Evolutionary conservation across 139 green algal genomes (phyloP).

Genomic region (Volvox africanus): DNA sequence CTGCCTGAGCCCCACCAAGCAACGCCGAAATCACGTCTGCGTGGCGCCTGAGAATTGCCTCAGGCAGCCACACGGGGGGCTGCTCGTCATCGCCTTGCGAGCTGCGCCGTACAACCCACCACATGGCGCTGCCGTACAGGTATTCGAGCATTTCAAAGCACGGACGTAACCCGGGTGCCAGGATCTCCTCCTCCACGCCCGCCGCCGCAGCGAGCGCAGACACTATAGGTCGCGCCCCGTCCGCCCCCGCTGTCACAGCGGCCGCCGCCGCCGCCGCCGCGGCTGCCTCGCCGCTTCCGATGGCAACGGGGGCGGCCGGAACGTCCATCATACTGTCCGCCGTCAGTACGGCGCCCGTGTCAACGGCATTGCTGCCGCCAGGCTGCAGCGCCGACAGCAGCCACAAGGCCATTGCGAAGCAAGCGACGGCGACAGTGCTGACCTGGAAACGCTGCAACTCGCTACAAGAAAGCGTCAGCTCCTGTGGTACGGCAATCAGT

Average conservation of each 20-base stretch:
- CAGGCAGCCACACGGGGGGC: neutral
- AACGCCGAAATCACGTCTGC: neutral
- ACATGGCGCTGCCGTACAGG: neutral
- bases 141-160: neutral
- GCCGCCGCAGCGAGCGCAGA: neutral
- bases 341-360: neutral
- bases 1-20: neutral
- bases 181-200: neutral
- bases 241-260: neutral
- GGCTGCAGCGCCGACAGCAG: neutral
- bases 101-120: neutral
- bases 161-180: neutral
- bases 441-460: neutral
- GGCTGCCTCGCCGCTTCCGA: neutral
- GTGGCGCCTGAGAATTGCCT: neutral
- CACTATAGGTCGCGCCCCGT: neutral
- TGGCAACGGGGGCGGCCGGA: neutral
- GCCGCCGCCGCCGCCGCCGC: neutral
- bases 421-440: neutral
- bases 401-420: neutral
- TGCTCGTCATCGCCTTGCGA: neutral
- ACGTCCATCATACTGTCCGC: neutral
- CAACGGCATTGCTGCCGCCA: neutral
- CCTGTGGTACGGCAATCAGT: neutral
- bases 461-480: constrained; percentile 2